Percentiles rank a stretch among this genome's conserved stretches.
Evolutionary conservation across 2,329 filamentous ascomycete species (phyloP).

Genomic region (Aspergillus fumigatiaffinis): DNA sequence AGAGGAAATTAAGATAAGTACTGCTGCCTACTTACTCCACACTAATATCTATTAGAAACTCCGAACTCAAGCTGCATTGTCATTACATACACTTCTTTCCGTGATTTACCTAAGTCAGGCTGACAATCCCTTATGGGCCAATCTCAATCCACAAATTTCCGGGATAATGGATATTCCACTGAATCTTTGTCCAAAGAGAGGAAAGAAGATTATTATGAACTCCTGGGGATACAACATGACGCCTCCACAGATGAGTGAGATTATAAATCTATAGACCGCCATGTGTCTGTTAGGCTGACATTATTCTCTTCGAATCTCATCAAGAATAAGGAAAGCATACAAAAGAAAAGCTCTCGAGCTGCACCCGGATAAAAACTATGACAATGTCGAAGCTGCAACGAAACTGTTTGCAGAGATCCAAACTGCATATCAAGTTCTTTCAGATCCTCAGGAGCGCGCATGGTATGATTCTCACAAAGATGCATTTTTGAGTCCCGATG

Average conservation of each 20-base stretch:
- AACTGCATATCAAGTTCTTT: conserved; percentile 90
- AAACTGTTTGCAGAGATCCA: conserved; percentile 86
- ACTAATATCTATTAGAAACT: neutral
- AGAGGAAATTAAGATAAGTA: neutral
- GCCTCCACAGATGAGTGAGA: conserved; percentile 71
- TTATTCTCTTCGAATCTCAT: neutral
- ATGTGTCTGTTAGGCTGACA: neutral
- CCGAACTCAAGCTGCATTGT: neutral
- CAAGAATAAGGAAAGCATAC: conserved; percentile 88
- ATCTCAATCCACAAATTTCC: conserved; percentile 37
- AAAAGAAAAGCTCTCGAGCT: conserved; percentile 84
- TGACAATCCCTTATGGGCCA: conserved; percentile 37
- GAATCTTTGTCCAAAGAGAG: conserved; percentile 20
- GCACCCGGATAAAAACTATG: conserved; percentile 90
- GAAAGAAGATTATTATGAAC: conserved; percentile 61
- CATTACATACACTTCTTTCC: neutral
- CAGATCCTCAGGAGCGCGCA: conserved; percentile 88
- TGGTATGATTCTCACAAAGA: conserved; percentile 97
- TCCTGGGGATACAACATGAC: conserved; percentile 67
- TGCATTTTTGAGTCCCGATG: conserved; percentile 69
- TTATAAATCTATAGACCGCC: neutral
- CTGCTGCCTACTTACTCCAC: too few relatives aligned
- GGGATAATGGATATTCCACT: conserved; percentile 15
- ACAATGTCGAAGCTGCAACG: conserved; percentile 79
- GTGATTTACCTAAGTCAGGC: neutral